A percentile compares a stretch with the other conserved stretches of the same genome.
phyloP scores from a whole-genome alignment of 129 eudicot genomes.

The Glebionis coronaria region DNA sequence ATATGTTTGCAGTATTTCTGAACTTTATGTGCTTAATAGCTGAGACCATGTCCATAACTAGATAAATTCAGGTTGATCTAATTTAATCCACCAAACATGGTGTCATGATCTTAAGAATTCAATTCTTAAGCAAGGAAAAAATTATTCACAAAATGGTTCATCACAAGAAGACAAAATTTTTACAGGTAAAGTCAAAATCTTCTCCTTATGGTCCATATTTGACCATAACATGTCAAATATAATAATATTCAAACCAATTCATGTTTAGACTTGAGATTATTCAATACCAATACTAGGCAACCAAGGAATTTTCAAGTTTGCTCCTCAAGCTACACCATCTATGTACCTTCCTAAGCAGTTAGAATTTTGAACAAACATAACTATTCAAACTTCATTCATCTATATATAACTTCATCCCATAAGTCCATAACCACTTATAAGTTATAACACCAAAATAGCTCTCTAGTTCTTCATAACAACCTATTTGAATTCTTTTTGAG shows the following conservation, averaged over 20 bases:
- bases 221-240: conserved; percentile 13
- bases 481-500: background rate
- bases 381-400: conserved; percentile 23
- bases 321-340: conserved; percentile 31
- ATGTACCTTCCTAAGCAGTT: conserved; percentile 34
- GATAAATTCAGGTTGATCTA: too few relatives aligned
- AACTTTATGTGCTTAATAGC: background rate
- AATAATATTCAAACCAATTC: background rate
- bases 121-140: too few relatives aligned
- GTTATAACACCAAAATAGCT: conserved; percentile 4
- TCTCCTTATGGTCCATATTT: conserved; percentile 16
- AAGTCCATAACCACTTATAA: conserved; percentile 1
- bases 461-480: conserved; percentile 16
- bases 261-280: conserved; percentile 16
- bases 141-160: background rate
- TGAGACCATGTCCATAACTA: too few relatives aligned
- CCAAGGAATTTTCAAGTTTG: conserved; percentile 21
- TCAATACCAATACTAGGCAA: conserved; percentile 18
- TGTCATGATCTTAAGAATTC: background rate
- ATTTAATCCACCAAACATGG: background rate
- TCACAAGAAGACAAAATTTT: conserved; percentile 5
- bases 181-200: conserved; percentile 5
- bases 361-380: conserved; percentile 9
- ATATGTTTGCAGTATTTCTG: too few relatives aligned
- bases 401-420: conserved; percentile 12